A percentile compares a stretch with the other conserved stretches of the same genome.
Conservation (phyloP, 73 alveolate genomes). For the Paramecium pentaurelia region DNA sequence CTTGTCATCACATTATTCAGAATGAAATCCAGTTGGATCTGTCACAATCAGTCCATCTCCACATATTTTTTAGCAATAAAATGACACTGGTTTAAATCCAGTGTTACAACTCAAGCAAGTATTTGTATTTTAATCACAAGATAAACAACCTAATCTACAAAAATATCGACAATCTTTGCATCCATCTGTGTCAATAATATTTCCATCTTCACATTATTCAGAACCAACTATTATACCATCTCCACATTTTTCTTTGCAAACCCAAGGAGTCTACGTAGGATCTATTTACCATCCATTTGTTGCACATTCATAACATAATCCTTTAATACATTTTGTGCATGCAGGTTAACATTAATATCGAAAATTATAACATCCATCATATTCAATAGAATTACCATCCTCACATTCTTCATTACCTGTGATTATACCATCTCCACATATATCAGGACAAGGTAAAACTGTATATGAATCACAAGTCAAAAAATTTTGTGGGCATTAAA, state of each 20-base stretch:
- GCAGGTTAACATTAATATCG: background rate
- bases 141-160: background rate
- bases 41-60: background rate
- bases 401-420: background rate
- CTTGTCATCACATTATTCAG: constrained; percentile 65
- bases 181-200: background rate
- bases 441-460: background rate
- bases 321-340: background rate
- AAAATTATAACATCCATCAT: background rate
- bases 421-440: background rate
- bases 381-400: background rate
- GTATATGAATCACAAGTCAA: background rate
- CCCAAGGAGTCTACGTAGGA: background rate
- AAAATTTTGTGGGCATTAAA: background rate
- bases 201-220: constrained; percentile 49
- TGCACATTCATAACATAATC: background rate
- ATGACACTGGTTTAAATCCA: background rate
- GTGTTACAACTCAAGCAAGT: background rate
- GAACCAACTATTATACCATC: background rate
- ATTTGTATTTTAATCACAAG: background rate
- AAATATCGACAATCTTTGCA: background rate
- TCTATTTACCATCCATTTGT: background rate
- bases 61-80: background rate
- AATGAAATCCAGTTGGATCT: background rate
- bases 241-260: background rate